phyloP scores from a whole-genome alignment of 305 asterid species.

The Fraxinus ornus region DNA sequence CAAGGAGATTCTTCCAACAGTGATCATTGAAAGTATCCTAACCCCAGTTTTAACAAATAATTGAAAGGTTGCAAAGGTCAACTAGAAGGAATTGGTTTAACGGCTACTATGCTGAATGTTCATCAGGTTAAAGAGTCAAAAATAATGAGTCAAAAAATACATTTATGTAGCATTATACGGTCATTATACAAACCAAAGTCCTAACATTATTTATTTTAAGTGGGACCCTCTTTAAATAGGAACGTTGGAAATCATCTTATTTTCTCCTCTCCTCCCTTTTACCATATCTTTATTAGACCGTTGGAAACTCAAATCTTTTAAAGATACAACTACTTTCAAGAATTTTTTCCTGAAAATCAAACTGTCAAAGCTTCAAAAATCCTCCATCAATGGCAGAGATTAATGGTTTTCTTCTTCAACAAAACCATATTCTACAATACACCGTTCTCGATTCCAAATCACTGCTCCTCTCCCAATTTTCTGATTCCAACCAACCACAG shows the following conservation, averaged over 20 bases:
- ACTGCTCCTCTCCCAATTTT: constrained; percentile 54
- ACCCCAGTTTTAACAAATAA: neutral
- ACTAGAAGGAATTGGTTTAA: neutral
- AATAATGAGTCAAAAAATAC: neutral
- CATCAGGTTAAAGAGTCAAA: neutral
- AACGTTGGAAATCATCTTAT: constrained; percentile 48
- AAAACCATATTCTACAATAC: constrained; percentile 26
- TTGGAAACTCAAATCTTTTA: constrained; percentile 37
- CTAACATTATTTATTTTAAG: neutral
- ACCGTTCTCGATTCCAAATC: constrained; percentile 66
- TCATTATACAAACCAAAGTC: neutral
- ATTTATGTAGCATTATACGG: neutral
- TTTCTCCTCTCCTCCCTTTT: constrained; percentile 13
- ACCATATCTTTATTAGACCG: constrained; percentile 59
- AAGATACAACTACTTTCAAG: neutral
- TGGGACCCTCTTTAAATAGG: constrained; percentile 50
- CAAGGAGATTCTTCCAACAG: neutral
- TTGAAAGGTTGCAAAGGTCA: neutral
- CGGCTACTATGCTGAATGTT: neutral
- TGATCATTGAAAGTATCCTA: neutral
- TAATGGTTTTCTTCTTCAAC: constrained; percentile 38
- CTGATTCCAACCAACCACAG: constrained; percentile 44
- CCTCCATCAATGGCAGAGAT: constrained; percentile 48
- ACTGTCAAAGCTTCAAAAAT: neutral
- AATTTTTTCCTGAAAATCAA: neutral